Percentiles rank a stretch among this genome's conserved stretches.
phyloP scores from a whole-genome alignment of 2,329 filamentous ascomycete genomes.

The Scytalidium sp. region DNA sequence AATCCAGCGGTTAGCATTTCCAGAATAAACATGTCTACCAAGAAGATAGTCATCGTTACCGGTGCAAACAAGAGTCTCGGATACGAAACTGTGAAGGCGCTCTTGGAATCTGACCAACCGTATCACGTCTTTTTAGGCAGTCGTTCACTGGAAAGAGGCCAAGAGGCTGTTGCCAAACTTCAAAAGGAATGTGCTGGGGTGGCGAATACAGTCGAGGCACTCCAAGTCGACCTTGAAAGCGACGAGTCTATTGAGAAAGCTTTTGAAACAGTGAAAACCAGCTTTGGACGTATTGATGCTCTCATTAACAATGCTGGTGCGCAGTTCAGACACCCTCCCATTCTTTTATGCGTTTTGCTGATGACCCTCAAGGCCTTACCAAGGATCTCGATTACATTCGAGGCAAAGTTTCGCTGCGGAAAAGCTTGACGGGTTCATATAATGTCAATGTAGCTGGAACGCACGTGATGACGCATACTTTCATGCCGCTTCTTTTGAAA shows the following conservation, averaged over 20 bases:
- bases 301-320: constrained; percentile 8
- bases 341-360: not conserved
- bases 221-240: not conserved
- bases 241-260: constrained; percentile 3
- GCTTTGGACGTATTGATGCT: not conserved
- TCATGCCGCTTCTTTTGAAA: constrained; percentile 31
- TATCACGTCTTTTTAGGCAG: constrained; percentile 36
- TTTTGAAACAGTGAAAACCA: not conserved
- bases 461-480: constrained; percentile 22
- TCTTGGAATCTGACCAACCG: constrained; percentile 30
- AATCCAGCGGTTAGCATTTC: too few relatives aligned
- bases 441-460: constrained; percentile 25
- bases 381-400: constrained; percentile 24
- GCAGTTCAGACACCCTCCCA: constrained; percentile 10
- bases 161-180: constrained; percentile 30
- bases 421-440: constrained; percentile 12
- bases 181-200: constrained; percentile 30
- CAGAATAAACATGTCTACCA: too few relatives aligned
- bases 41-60: constrained; percentile 31
- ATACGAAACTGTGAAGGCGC: constrained; percentile 33
- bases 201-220: constrained; percentile 11
- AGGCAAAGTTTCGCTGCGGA: constrained; percentile 21
- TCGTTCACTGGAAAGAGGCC: constrained; percentile 28
- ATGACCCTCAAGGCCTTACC: constrained; percentile 1
- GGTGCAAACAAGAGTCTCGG: constrained; percentile 39